Conservation (phyloP, 2,329 filamentous ascomycete genomes). For the Verruconis gallopava region DNA sequence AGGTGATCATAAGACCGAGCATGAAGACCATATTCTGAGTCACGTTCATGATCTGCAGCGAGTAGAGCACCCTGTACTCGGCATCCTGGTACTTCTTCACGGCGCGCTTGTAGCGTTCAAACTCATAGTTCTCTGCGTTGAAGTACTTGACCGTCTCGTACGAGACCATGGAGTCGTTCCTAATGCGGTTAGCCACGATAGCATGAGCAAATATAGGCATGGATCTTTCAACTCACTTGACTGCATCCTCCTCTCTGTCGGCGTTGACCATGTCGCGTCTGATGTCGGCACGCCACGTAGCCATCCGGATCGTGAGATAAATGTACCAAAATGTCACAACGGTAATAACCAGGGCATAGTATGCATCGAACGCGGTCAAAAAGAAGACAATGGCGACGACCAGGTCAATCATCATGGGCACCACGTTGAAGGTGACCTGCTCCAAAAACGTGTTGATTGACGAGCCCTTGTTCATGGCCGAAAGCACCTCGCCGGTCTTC, state of each 20-base stretch:
- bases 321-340: slow-evolving; percentile 94
- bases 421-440: slow-evolving; percentile 88
- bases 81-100: slow-evolving; percentile 44
- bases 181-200: slow-evolving; percentile 20
- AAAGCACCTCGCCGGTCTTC: slow-evolving; percentile 89
- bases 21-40: slow-evolving; percentile 53
- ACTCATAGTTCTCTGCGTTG: slow-evolving; percentile 47
- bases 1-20: slow-evolving; percentile 51
- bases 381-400: slow-evolving; percentile 76
- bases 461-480: slow-evolving; percentile 87
- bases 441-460: slow-evolving; percentile 95
- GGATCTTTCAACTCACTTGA: slow-evolving; percentile 48
- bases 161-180: slow-evolving; percentile 94
- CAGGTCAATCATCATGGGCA: slow-evolving; percentile 89
- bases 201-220: neutral
- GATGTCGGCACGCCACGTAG: slow-evolving; percentile 81
- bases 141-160: slow-evolving; percentile 71
- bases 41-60: slow-evolving; percentile 46
- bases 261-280: slow-evolving; percentile 90
- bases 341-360: slow-evolving; percentile 80
- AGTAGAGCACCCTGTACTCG: slow-evolving; percentile 43
- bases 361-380: slow-evolving; percentile 63
- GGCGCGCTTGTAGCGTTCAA: slow-evolving; percentile 42
- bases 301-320: slow-evolving; percentile 92
- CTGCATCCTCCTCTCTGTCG: slow-evolving; percentile 86